Evolutionary conservation across 2,329 filamentous ascomycete species (phyloP).

Genomic region (Claviceps citrina): DNA sequence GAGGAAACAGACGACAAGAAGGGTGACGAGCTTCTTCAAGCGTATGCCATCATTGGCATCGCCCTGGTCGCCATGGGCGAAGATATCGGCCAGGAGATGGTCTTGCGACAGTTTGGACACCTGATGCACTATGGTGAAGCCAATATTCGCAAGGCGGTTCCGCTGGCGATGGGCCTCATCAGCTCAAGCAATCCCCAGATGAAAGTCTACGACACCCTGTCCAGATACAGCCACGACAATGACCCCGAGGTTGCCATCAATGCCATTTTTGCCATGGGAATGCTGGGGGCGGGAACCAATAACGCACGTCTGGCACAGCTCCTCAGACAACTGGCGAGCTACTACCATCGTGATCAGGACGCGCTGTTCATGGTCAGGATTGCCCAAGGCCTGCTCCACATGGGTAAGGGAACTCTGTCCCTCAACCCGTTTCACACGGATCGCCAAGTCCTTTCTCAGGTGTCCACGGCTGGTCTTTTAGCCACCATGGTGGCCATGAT

Average conservation of each 20-base stretch:
- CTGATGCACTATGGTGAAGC: conserved; percentile 98
- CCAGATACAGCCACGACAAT: conserved; percentile 94
- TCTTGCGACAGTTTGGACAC: conserved; percentile 90
- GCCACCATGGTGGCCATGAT: conserved; percentile 87
- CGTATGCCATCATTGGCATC: conserved; percentile 88
- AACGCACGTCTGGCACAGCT: conserved; percentile 93
- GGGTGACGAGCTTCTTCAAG: conserved; percentile 86
- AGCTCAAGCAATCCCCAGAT: conserved; percentile 98
- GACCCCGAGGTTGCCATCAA: conserved; percentile 97
- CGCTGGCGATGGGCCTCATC: conserved; percentile 88
- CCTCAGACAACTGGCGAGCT: conserved; percentile 84
- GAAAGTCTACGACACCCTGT: conserved; percentile 98
- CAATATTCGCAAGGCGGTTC: conserved; percentile 92
- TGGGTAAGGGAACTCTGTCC: conserved; percentile 95
- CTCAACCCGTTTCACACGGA: conserved; percentile 99
- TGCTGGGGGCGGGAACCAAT: conserved; percentile 91
- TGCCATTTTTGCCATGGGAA: conserved; percentile 97
- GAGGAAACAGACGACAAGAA: conserved; percentile 91
- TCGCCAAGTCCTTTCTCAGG: conserved; percentile 82
- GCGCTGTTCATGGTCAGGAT: conserved; percentile 98
- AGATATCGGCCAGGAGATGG: conserved; percentile 97
- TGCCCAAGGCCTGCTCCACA: conserved; percentile 90
- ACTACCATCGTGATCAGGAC: conserved; percentile 94
- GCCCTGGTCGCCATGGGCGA: conserved; percentile 95
- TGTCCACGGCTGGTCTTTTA: conserved; percentile 76